A percentile compares a stretch with the other conserved stretches of the same genome.
Evolutionary conservation across 139 green algal species (phyloP).

Genomic region (Closterium sp.): DNA sequence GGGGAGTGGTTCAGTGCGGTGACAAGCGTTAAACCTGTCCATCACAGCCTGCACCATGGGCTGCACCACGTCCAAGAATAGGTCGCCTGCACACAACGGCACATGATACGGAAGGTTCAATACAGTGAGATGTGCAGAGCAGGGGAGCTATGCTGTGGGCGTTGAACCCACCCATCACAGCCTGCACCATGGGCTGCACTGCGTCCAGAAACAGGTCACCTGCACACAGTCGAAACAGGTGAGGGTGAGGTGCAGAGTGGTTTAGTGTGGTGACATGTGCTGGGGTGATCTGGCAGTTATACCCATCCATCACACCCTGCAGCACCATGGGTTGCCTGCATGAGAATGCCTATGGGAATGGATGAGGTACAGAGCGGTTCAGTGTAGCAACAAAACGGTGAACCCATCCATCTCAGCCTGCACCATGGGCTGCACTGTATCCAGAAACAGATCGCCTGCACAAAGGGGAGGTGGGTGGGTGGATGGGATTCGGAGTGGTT

Average conservation of each 20-base stretch:
- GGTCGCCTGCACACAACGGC: background rate
- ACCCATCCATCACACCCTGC: conserved; percentile 51
- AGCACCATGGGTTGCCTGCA: conserved; percentile 43
- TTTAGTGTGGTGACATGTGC: background rate
- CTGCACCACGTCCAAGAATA: conserved; percentile 30
- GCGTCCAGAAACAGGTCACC: background rate
- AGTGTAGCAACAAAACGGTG: conserved; percentile 9
- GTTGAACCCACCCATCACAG: conserved; percentile 58
- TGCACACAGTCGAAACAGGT: background rate
- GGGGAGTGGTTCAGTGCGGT: background rate
- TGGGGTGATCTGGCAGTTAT: conserved; percentile 32
- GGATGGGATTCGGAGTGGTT: no score
- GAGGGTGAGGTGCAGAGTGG: no score
- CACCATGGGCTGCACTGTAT: conserved; percentile 40
- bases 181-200: conserved; percentile 25
- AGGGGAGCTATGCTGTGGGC: background rate
- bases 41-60: background rate
- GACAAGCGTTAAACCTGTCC: no score
- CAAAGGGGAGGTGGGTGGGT: no score
- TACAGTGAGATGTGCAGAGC: background rate
- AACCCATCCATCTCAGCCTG: conserved; percentile 53
- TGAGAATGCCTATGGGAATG: background rate
- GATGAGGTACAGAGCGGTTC: background rate
- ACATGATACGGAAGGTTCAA: background rate
- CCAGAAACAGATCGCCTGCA: no score